Percentiles rank a stretch among this genome's conserved stretches.
phyloP scores from a whole-genome alignment of 2,329 filamentous ascomycete genomes.

The Verticillium klebahnii region DNA sequence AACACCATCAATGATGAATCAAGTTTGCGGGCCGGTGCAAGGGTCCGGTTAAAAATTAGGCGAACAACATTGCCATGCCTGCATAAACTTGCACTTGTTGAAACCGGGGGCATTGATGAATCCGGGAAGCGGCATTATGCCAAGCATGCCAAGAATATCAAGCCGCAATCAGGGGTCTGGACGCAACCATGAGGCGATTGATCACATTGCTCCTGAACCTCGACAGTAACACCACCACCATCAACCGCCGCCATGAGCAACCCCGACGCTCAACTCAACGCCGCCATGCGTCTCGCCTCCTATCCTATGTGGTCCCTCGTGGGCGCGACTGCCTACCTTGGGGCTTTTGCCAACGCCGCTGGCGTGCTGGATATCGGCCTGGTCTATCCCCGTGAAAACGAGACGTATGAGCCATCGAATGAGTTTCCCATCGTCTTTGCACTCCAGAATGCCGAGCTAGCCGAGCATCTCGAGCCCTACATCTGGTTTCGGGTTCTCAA shows the following conservation, averaged over 20 bases:
- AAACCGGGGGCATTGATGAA: background rate
- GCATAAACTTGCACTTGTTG: background rate
- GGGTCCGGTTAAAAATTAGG: background rate
- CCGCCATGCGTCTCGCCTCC: slow-evolving; percentile 2
- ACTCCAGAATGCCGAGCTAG: slow-evolving; percentile 17
- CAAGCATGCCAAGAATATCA: background rate
- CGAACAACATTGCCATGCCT: background rate
- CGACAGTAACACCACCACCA: background rate
- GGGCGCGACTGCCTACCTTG: slow-evolving; percentile 6
- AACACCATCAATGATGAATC: no score
- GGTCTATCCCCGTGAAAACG: slow-evolving; percentile 23
- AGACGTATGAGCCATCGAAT: slow-evolving; percentile 19
- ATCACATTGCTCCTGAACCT: background rate
- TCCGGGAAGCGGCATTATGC: background rate
- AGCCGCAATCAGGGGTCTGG: background rate
- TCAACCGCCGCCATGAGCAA: background rate
- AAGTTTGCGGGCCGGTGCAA: background rate
- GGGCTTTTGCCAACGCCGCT: slow-evolving; percentile 6
- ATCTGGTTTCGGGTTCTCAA: slow-evolving; percentile 6
- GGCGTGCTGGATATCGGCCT: slow-evolving; percentile 19
- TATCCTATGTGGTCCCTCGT: slow-evolving; percentile 5
- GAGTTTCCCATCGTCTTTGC: slow-evolving; percentile 23
- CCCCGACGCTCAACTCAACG: background rate
- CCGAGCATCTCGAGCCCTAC: slow-evolving; percentile 7
- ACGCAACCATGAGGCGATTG: background rate